These are phyloP conservation scores for Cyamopsis tetragonoloba DNA, from an alignment of 306 rosid species.

Conservation along the genomic window DNA sequence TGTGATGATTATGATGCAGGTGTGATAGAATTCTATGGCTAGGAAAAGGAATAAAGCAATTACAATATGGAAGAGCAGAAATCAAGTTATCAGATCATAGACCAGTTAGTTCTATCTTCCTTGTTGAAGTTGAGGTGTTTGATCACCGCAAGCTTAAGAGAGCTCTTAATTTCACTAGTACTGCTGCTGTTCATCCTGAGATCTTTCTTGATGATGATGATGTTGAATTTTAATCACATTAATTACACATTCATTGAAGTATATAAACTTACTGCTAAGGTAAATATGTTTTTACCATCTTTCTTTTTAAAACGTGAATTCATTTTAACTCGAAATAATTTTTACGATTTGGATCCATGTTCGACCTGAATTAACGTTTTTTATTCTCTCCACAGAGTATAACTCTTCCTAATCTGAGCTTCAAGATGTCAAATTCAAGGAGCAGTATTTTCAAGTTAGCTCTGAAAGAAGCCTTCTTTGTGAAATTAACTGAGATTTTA, in stretches of 20 bases:
- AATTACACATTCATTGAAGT: neutral
- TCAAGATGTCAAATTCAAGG: slow-evolving; percentile 6
- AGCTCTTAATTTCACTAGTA: slow-evolving; percentile 59
- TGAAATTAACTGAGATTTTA: slow-evolving; percentile 21
- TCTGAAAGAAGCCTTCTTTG: neutral
- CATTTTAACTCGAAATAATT: too few species aligned
- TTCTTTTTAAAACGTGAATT: neutral
- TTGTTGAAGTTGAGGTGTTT: slow-evolving; percentile 80
- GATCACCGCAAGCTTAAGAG: slow-evolving; percentile 71
- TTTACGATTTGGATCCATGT: too few species aligned
- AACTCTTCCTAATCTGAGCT: neutral
- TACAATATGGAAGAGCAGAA: slow-evolving; percentile 61
- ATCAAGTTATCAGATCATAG: slow-evolving; percentile 73
- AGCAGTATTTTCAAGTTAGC: neutral
- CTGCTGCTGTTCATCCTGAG: slow-evolving; percentile 65
- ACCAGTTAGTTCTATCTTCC: slow-evolving; percentile 72
- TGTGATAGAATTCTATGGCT: slow-evolving; percentile 86
- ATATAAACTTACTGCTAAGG: neutral
- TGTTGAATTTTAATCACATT: slow-evolving; percentile 19
- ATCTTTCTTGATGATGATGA: slow-evolving; percentile 54
- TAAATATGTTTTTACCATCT: neutral
- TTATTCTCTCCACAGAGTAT: too few species aligned
- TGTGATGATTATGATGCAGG: too few species aligned
- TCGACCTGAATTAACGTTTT: too few species aligned
- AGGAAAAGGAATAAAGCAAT: slow-evolving; percentile 81